Evolutionary conservation across 2,329 filamentous ascomycete species (phyloP), one percentile per base, ranked within the genome.

Genomic region (Verticillium nonalfalfae): DNA sequence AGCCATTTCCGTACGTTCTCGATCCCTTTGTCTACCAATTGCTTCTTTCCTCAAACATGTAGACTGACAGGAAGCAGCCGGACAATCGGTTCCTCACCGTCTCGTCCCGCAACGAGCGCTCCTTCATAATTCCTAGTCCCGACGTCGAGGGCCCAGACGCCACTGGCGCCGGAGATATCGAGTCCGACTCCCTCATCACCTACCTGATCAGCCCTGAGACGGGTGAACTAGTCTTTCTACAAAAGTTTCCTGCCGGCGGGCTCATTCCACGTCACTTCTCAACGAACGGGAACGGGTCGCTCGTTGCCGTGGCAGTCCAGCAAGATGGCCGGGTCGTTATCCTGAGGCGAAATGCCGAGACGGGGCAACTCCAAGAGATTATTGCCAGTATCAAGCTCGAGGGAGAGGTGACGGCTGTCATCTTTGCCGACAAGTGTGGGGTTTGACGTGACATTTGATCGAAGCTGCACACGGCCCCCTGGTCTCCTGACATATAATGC

Each of bases 241-340:
- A 88, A 67, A 78, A 85, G 34, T 81, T 81, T n/a, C 79, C 88
- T 0, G 82, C 86, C 0, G 87, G 88, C 57, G 90, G 90, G 2
- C 72, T 75, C 7, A 82, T 80, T 60, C 90, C 90, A 0, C 81
- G 90, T 26, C 87, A 89, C 50, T 89, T 91, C 71, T 82, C 81
- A 58, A 74, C 91, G 61, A 92, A 89, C 72, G 80, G 79, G 64
- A 82, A 80, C 11, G 90, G 89, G 1, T 80, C 80, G 60, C 74
- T 88, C 62, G 75, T 91, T 3, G 89, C 87, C 1, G 84, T 91
- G 34, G 88, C 82, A 0, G 78, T 90, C 65, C 88, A 92, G 73
- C 74, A 74, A 15, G 85, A 85, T 58, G 76, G 79, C 36, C 83
- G 81, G 35, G 84, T 91, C 1, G 84, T 82, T 7, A 73, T 93